A percentile compares a stretch with the other conserved stretches of the same genome.
These are phyloP conservation scores for Fusarium ambrosium DNA, from an alignment of 2,329 filamentous ascomycete species.

Conservation along the genomic window DNA sequence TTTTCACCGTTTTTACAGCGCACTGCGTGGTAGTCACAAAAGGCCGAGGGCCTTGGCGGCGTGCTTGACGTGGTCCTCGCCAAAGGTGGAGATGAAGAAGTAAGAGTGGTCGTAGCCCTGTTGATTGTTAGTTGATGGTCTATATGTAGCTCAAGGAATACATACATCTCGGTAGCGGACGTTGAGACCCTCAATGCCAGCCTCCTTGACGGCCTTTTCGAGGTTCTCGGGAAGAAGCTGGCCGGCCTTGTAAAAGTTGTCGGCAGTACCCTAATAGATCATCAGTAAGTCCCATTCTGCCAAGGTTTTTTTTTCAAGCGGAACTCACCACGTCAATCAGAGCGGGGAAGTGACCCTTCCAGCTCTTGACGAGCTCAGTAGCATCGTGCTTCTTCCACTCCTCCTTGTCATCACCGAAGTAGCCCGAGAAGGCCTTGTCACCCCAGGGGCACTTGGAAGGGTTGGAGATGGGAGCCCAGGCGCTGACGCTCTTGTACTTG, in stretches of 20 bases:
- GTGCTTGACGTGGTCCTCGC: constrained; percentile 90
- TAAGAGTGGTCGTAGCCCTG: constrained; percentile 97
- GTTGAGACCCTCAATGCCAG: constrained; percentile 78
- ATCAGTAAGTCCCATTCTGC: neutral
- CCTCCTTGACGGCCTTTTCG: constrained; percentile 80
- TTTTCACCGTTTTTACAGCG: constrained; percentile 39
- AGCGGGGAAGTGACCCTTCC: constrained; percentile 78
- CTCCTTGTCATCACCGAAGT: constrained; percentile 82
- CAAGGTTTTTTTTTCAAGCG: neutral
- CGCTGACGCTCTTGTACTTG: constrained; percentile 88
- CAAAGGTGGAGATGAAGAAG: constrained; percentile 93
- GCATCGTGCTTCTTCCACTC: constrained; percentile 93
- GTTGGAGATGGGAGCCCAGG: constrained; percentile 92
- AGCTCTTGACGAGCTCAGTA: constrained; percentile 86
- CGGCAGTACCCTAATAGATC: constrained; percentile 79
- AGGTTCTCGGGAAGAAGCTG: constrained; percentile 97
- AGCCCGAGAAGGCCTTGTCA: constrained; percentile 92
- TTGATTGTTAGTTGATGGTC: neutral
- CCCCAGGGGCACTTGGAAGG: constrained; percentile 91
- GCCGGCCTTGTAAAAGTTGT: constrained; percentile 96
- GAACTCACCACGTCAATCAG: constrained; percentile 86
- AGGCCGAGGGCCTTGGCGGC: constrained; percentile 83
- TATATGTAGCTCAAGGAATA: neutral
- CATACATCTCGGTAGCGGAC: constrained; percentile 84
- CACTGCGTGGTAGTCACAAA: constrained; percentile 47